Evolutionary conservation across 2,329 filamentous ascomycete species (phyloP).

Genomic region (Chaetomium strumarium): DNA sequence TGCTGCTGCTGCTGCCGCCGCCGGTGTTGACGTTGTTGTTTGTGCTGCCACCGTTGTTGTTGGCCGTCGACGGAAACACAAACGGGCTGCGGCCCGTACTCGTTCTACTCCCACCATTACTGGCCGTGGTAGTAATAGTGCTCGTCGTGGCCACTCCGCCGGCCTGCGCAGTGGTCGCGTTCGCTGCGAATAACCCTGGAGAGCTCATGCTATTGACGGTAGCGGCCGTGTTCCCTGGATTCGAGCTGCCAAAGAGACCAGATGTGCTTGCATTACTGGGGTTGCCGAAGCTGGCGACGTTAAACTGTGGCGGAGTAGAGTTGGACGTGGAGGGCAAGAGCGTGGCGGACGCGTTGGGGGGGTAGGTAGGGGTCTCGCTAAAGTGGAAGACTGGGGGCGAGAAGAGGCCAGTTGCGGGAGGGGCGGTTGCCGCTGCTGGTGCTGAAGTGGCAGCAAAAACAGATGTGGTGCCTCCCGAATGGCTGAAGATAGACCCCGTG

Average conservation of each 20-base stretch:
- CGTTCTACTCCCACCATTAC: not conserved
- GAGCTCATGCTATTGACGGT: not conserved
- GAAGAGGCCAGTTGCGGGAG: not conserved
- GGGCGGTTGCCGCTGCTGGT: not conserved
- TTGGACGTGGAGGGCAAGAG: not conserved
- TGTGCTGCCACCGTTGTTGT: not conserved
- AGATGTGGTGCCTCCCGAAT: slow-evolving; percentile 3
- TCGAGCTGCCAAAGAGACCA: not conserved
- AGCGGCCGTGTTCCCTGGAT: not conserved
- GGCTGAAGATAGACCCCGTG: slow-evolving; percentile 1
- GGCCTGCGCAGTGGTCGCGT: not conserved
- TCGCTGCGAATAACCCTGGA: not conserved
- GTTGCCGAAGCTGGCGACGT: not conserved
- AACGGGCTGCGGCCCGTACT: not conserved
- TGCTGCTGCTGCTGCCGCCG: not conserved
- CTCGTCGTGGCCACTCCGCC: not conserved
- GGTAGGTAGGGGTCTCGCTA: not conserved
- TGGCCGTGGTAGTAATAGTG: not conserved
- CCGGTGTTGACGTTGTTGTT: not conserved
- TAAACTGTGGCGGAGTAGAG: not conserved
- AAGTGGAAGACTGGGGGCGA: not conserved
- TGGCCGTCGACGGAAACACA: not conserved
- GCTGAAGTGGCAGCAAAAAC: not conserved
- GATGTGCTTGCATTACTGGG: slow-evolving; percentile 1
- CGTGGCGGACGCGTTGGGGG: not conserved